Conservation (phyloP, 768 basidiomycete genomes). For the Chiua virens region DNA sequence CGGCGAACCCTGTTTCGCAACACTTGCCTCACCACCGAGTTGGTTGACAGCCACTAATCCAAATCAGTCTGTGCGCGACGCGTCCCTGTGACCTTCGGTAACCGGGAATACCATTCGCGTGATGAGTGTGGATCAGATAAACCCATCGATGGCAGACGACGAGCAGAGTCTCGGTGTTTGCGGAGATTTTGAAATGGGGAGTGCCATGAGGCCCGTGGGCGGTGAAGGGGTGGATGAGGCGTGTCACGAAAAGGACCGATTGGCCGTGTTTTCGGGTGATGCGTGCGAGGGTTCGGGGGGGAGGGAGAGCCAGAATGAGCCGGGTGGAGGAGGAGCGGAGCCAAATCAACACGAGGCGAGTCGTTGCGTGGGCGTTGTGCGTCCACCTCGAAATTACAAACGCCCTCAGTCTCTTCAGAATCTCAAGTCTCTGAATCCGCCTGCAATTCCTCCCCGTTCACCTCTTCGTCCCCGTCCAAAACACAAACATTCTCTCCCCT, state of each 20-base stretch:
- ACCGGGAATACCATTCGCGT: too few species aligned
- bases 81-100: too few species aligned
- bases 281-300: slow-evolving; percentile 11
- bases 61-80: too few species aligned
- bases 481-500: slow-evolving; percentile 1
- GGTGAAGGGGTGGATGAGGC: slow-evolving; percentile 22
- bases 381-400: slow-evolving; percentile 37
- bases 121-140: too few species aligned
- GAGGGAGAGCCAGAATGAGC: slow-evolving; percentile 3
- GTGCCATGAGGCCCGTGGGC: slow-evolving; percentile 26
- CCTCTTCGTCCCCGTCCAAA: slow-evolving; percentile 32
- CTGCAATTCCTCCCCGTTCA: slow-evolving; percentile 31
- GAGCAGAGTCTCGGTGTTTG: slow-evolving; percentile 6
- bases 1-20: too few species aligned
- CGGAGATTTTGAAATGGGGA: slow-evolving; percentile 26
- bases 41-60: too few species aligned
- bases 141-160: background rate
- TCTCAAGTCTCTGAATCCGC: slow-evolving; percentile 22
- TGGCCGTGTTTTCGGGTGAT: slow-evolving; percentile 24
- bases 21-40: too few species aligned
- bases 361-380: slow-evolving; percentile 44
- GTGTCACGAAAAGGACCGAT: slow-evolving; percentile 17
- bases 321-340: slow-evolving; percentile 21
- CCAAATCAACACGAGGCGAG: slow-evolving; percentile 29
- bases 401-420: slow-evolving; percentile 30